These are phyloP conservation scores for Knoxdaviesia proteae DNA, from an alignment of 2,329 filamentous ascomycete species.

Conservation along the genomic window DNA sequence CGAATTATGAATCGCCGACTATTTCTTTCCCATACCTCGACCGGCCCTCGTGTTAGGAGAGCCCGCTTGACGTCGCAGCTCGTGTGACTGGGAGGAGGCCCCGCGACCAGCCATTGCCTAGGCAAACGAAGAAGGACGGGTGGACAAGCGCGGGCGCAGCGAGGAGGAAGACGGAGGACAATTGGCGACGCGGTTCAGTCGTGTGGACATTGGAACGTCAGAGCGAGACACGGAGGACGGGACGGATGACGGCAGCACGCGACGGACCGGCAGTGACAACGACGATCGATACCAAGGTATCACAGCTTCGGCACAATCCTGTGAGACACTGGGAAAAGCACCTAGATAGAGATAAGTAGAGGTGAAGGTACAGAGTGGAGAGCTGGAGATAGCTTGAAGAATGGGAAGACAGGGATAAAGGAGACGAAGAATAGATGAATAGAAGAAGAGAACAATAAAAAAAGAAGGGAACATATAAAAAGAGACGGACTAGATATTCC, in stretches of 20 bases:
- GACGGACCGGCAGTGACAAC: too few species aligned
- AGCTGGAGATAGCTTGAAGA: too few species aligned
- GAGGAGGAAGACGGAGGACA: too few species aligned
- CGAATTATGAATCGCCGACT: too few species aligned
- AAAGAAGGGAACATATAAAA: neutral
- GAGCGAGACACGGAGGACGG: too few species aligned
- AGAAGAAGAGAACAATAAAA: neutral
- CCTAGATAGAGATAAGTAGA: neutral
- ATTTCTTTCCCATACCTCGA: constrained; percentile 18
- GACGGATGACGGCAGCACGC: too few species aligned
- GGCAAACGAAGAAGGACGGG: neutral
- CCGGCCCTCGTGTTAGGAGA: constrained; percentile 32
- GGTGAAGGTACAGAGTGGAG: constrained; percentile 7
- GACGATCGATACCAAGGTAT: too few species aligned
- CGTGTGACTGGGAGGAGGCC: constrained; percentile 13
- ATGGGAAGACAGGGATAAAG: neutral
- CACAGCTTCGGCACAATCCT: too few species aligned
- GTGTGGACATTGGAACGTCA: too few species aligned
- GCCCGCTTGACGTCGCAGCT: constrained; percentile 29
- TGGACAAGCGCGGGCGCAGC: neutral
- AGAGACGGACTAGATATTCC: neutral
- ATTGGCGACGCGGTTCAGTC: too few species aligned
- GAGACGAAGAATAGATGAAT: neutral
- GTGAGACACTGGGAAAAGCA: too few species aligned
- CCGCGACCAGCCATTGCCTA: constrained; percentile 1